phyloP scores from a whole-genome alignment of 768 basidiomycete genomes.

The Termitomyces sp. region DNA sequence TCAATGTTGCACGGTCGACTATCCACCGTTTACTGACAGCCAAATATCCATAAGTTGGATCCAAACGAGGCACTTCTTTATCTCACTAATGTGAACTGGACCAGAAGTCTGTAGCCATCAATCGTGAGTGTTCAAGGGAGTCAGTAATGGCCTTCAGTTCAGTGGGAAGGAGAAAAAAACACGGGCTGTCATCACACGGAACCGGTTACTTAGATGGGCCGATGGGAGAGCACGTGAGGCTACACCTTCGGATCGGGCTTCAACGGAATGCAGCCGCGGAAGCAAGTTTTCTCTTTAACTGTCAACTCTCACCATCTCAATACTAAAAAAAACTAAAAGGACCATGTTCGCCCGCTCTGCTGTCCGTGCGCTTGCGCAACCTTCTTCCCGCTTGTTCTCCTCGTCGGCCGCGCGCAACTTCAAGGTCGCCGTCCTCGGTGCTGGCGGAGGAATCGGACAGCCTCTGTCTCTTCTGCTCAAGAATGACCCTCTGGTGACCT shows the following conservation, averaged over 20 bases:
- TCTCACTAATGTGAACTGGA: constrained; percentile 82
- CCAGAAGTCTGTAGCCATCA: constrained; percentile 91
- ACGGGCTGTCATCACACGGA: background rate
- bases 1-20: constrained; percentile 71
- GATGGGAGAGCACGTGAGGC: background rate
- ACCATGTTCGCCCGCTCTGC: constrained; percentile 66
- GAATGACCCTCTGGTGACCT: constrained; percentile 82
- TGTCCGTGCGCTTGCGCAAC: constrained; percentile 46
- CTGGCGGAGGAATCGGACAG: constrained; percentile 98
- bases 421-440: constrained; percentile 96
- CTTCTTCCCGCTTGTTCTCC: constrained; percentile 66
- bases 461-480: constrained; percentile 93
- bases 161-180: constrained; percentile 2
- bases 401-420: constrained; percentile 64
- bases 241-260: constrained; percentile 2
- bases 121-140: background rate
- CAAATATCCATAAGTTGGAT: constrained; percentile 10
- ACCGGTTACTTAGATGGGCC: background rate
- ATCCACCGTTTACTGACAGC: constrained; percentile 82
- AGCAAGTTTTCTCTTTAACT: constrained; percentile 10
- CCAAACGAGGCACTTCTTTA: constrained; percentile 19
- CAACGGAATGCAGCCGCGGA: constrained; percentile 6
- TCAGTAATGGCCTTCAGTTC: no score
- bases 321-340: constrained; percentile 13
- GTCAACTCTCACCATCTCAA: constrained; percentile 17